phyloP scores from a whole-genome alignment of 2,329 filamentous ascomycete genomes.

The Coniochaeta sp. region DNA sequence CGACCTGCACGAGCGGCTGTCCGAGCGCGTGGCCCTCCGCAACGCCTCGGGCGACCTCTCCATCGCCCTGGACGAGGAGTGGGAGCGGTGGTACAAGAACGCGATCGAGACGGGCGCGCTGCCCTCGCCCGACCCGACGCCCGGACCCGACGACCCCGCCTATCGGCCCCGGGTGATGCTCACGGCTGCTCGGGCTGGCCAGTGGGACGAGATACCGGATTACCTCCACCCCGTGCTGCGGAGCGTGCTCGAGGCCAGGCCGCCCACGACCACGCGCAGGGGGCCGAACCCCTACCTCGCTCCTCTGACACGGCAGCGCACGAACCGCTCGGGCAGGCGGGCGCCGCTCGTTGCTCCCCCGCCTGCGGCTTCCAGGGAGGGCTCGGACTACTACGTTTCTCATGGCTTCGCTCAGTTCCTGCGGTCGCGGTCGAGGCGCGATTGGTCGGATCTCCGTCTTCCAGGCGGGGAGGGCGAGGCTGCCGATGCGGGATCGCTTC shows the following conservation, averaged over 20 bases:
- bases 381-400: conserved; percentile 6
- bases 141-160: conserved; percentile 21
- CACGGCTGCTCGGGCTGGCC: conserved; percentile 45
- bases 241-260: conserved; percentile 34
- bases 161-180: conserved; percentile 44
- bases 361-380: conserved; percentile 9
- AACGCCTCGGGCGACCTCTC: conserved; percentile 49
- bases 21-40: conserved; percentile 55
- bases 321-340: not conserved
- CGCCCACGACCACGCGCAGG: conserved; percentile 5
- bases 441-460: conserved; percentile 30
- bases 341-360: conserved; percentile 8
- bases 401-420: not conserved
- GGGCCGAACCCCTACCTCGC: conserved; percentile 2
- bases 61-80: conserved; percentile 60
- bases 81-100: conserved; percentile 70
- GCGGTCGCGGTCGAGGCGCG: conserved; percentile 13
- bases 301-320: conserved; percentile 3
- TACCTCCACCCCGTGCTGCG: conserved; percentile 47
- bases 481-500: not conserved
- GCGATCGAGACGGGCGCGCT: conserved; percentile 57
- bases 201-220: conserved; percentile 52
- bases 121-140: conserved; percentile 26
- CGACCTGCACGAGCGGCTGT: conserved; percentile 56
- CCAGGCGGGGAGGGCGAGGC: conserved; percentile 24